phyloP scores from a whole-genome alignment of 192 early-diverging fungal genomes.

The Linnemannia schmuckeri region DNA sequence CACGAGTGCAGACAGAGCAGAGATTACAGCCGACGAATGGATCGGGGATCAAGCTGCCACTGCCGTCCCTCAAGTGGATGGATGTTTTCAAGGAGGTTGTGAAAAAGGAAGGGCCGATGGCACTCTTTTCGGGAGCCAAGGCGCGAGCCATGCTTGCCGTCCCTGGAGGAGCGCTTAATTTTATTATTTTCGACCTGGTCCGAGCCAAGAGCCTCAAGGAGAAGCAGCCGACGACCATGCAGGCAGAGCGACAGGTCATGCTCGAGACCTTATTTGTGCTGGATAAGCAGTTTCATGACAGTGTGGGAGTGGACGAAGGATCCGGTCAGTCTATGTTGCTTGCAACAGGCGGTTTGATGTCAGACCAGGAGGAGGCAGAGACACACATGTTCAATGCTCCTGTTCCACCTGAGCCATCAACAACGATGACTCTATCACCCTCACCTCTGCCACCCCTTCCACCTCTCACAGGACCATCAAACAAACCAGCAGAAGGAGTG shows the following conservation, averaged over 20 bases:
- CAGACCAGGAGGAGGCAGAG: not conserved
- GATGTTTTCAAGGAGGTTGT: conserved; percentile 35
- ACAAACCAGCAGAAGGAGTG: no score
- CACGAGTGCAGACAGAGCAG: conserved; percentile 53
- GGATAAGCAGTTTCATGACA: conserved; percentile 21
- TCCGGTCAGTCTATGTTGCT: not conserved
- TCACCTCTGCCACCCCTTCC: not conserved
- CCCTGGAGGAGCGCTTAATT: conserved; percentile 52
- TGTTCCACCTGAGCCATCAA: not conserved
- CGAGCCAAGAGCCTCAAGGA: conserved; percentile 43
- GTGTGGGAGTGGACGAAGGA: not conserved
- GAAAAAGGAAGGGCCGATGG: conserved; percentile 50
- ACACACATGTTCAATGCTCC: not conserved
- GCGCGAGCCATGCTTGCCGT: conserved; percentile 38
- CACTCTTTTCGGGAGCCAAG: conserved; percentile 34
- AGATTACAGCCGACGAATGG: conserved; percentile 32
- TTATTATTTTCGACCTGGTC: conserved; percentile 55
- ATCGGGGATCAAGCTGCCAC: conserved; percentile 38
- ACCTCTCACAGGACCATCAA: no score
- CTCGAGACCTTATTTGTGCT: conserved; percentile 28
- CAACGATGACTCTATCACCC: not conserved
- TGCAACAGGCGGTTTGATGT: not conserved
- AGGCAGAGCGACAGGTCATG: conserved; percentile 22
- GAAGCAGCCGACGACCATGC: conserved; percentile 7
- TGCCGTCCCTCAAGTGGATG: conserved; percentile 34